These are phyloP conservation scores for Berberis vulgaris DNA, from an alignment of 164 flowering plant genomes.

Conservation along the genomic window DNA sequence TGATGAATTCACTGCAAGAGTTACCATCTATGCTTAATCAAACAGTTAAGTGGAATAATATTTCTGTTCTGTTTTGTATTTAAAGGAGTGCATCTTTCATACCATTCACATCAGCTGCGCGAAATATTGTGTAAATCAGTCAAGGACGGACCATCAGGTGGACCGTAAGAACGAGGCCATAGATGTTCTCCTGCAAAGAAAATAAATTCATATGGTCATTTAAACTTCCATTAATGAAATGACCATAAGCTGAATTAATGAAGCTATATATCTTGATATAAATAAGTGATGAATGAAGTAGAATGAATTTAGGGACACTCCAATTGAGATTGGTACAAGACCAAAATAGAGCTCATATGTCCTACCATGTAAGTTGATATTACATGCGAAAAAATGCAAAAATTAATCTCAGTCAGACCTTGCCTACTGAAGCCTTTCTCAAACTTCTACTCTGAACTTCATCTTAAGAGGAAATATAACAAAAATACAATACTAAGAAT, in stretches of 20 bases:
- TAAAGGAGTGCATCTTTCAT: conserved; percentile 5
- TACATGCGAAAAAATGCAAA: no score
- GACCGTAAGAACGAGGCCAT: conserved; percentile 60
- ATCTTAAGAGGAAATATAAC: background rate
- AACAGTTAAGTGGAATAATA: background rate
- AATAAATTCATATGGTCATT: background rate
- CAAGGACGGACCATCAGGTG: conserved; percentile 28
- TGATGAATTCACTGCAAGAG: conserved; percentile 43
- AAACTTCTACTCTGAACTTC: background rate
- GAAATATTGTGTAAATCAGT: conserved; percentile 48
- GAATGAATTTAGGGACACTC: no score
- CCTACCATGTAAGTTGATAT: no score
- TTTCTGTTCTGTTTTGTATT: background rate
- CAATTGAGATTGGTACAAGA: no score
- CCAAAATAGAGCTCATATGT: no score
- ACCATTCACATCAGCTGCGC: conserved; percentile 53
- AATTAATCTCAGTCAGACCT: no score
- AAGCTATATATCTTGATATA: no score
- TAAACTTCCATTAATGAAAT: background rate
- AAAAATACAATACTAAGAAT: background rate
- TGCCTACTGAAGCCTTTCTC: no score
- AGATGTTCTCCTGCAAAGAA: conserved; percentile 45
- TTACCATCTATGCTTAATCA: background rate
- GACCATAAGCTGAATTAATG: no score
- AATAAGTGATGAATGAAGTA: no score